Evolutionary conservation across 768 basidiomycete genomes (phyloP).

Genomic region (Tylopilus sp.): DNA sequence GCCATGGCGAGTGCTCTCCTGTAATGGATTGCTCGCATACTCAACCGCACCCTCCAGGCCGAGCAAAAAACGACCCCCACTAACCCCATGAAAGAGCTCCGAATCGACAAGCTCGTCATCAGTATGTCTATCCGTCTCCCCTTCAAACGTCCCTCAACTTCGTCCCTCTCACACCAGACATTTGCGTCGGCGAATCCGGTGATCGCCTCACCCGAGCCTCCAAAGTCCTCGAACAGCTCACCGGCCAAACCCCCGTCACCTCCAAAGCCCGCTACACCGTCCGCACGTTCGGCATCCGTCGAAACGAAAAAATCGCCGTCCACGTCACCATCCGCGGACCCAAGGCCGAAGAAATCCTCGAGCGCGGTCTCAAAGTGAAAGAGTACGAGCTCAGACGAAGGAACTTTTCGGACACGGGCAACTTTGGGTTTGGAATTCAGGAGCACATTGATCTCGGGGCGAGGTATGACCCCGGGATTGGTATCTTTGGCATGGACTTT

Average conservation of each 20-base stretch:
- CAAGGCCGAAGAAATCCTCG: slow-evolving; percentile 99
- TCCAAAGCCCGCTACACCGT: slow-evolving; percentile 99
- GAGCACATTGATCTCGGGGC: slow-evolving; percentile 99
- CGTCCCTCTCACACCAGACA: slow-evolving; percentile 55
- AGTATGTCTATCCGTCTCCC: slow-evolving; percentile 60
- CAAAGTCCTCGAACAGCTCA: slow-evolving; percentile 98
- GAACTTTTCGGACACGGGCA: slow-evolving; percentile 98
- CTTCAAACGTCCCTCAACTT: neutral
- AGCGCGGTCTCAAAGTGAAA: slow-evolving; percentile 99
- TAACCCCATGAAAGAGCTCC: slow-evolving; percentile 95
- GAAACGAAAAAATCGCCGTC: slow-evolving; percentile 99
- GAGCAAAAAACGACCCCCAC: slow-evolving; percentile 84
- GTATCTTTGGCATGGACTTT: slow-evolving; percentile 99
- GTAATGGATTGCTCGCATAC: neutral
- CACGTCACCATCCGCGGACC: slow-evolving; percentile 99
- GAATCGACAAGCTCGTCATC: slow-evolving; percentile 98
- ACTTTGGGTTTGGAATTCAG: slow-evolving; percentile 99
- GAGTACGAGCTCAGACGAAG: slow-evolving; percentile 97
- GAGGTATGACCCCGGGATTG: slow-evolving; percentile 96
- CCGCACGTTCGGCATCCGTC: slow-evolving; percentile 97
- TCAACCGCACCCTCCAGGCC: slow-evolving; percentile 45
- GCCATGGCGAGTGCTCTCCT: slow-evolving; percentile 24
- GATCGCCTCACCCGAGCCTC: slow-evolving; percentile 98
- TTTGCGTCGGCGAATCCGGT: slow-evolving; percentile 99
- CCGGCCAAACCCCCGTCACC: slow-evolving; percentile 98